Percentiles rank a stretch among this genome's conserved stretches.
These are phyloP conservation scores for Mariannaea sp. DNA, from an alignment of 2,329 filamentous ascomycete genomes.

Conservation along the genomic window DNA sequence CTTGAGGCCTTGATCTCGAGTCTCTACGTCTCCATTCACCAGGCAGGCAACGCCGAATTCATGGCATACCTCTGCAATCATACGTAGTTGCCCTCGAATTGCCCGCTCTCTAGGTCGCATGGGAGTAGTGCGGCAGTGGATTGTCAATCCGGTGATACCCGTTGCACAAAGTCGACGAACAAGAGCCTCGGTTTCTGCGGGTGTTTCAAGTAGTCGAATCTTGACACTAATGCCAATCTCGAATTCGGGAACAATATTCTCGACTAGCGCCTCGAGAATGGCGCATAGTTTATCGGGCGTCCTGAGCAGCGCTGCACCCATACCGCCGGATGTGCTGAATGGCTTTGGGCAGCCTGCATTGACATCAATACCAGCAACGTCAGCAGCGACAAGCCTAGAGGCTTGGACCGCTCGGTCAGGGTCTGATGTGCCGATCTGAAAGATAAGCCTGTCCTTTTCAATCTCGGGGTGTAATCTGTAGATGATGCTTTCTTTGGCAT, in stretches of 20 bases:
- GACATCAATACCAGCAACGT: conserved; percentile 93
- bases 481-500: conserved; percentile 70
- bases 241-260: conserved; percentile 74
- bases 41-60: conserved; percentile 88
- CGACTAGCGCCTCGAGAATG: conserved; percentile 83
- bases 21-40: conserved; percentile 92
- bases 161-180: conserved; percentile 81
- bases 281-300: conserved; percentile 82
- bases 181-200: conserved; percentile 75
- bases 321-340: conserved; percentile 90
- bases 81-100: conserved; percentile 81
- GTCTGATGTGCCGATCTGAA: conserved; percentile 88
- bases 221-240: conserved; percentile 96
- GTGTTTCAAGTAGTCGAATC: conserved; percentile 82
- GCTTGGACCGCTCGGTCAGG: conserved; percentile 83
- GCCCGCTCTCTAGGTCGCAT: conserved; percentile 92
- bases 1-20: conserved; percentile 70
- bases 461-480: conserved; percentile 80
- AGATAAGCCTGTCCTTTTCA: conserved; percentile 79
- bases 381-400: conserved; percentile 79
- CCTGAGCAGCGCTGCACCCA: conserved; percentile 89
- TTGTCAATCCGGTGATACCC: conserved; percentile 88
- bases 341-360: conserved; percentile 99
- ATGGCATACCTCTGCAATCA: conserved; percentile 80
- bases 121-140: conserved; percentile 94